Base-by-base conservation (phyloP, 108 stramenopile genomes). In the Nannochloropsis oceanica region DNA sequence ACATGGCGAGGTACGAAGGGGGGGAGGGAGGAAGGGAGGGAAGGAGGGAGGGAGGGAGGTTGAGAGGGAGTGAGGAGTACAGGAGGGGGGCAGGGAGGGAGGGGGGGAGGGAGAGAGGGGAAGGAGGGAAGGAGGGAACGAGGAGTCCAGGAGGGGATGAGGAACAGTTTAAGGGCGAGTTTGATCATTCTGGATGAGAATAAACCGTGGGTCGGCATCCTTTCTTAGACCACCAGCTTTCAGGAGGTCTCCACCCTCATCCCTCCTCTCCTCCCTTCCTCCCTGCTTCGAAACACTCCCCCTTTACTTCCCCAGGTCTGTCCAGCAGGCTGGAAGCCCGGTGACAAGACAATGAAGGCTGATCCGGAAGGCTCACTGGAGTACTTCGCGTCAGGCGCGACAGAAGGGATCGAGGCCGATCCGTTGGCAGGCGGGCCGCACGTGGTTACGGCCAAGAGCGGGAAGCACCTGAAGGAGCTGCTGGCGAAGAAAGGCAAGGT, bases 291-390 rank as follows among this genome's bases (percentile, higher is more conserved):
- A 14, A 73, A 46, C 3, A 1, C 44, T 0, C 44, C 18, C 26
- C 12, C 10, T 0, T 12, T 14, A 26, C 13, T 12, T 10, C 27
- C 12, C 13, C 84, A 89, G 89, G 89, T 91, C 12, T 92, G 91
- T 84, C 92, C 91, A 12, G 90, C 90, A 44, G 86, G 86, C n/a
- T 92, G 91, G 92, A 88, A 85, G 25, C 91, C 91, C 44, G 92
- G 91, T 11, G 79, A 79, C 44, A 87, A 87, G 84, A 85, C 87
- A n/a, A 92, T 92, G 87, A 92, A 91, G 83, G 82, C 91, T 24
- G 87, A 90, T 43, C 84, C 90, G 20, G 87, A 89, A 27, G 89
- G 85, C 11, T 86, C 85, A n/a, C 79, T 86, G 84, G 91, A 90
- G 26, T 92, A 89, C 83, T 91, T 92, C 43, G 79, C 82, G 10